Conservation (phyloP, 2,329 filamentous ascomycete species). For the Diaporthe citri region DNA sequence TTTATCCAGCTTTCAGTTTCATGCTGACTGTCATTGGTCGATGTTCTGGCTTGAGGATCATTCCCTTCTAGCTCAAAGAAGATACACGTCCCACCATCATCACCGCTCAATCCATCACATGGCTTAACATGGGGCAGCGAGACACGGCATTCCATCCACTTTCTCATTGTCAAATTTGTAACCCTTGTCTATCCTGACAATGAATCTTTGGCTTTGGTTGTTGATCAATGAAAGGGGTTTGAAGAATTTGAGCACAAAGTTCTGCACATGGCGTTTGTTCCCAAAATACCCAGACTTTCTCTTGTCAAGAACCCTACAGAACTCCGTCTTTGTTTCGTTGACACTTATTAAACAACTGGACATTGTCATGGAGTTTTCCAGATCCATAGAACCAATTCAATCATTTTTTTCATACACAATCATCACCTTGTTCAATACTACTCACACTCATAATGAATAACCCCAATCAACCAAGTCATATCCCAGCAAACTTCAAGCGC, state of each 20-base stretch:
- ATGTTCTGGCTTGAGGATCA: no score
- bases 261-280: neutral
- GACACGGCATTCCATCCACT: neutral
- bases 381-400: neutral
- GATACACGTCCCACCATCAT: no score
- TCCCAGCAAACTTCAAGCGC: neutral
- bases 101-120: no score
- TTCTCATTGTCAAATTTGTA: neutral
- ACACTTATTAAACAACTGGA: neutral
- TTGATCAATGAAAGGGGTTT: accelerated
- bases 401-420: neutral
- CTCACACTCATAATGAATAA: neutral
- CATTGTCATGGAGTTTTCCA: neutral
- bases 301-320: neutral
- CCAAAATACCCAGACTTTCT: neutral
- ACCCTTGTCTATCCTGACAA: neutral
- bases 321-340: neutral
- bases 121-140: no score
- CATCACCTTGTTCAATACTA: neutral
- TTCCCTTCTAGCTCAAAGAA: no score
- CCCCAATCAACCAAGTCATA: neutral
- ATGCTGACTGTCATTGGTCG: no score
- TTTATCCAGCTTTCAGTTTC: no score
- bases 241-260: neutral
- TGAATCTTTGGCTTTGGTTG: neutral